Evolutionary conservation across 164 flowering plant species (phyloP), one percentile per base, ranked within the genome.

Genomic region (Protea cynaroides): DNA sequence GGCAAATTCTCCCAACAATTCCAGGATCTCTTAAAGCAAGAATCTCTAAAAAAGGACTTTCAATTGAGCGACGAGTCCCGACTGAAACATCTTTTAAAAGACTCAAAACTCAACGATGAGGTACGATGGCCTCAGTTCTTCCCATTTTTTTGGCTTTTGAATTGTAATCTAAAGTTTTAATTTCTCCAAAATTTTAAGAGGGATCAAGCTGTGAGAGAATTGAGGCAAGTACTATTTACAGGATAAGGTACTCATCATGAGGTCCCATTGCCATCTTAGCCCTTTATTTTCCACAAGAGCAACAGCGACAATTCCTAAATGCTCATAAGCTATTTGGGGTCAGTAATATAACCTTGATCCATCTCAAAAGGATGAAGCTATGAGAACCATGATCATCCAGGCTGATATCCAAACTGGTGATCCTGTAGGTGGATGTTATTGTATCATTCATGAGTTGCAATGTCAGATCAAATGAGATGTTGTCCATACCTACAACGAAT

Each of bases 281-380:
- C 9, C 93, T 88, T 43, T 84, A 70, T 56, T 89, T 89, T 60
- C 93, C 93, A 57, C 84, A 81, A 53, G 72, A 84, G 29, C 71
- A 74, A 36, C 86, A 75, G 9, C 40, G 71, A 0, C 82, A 84
- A 25, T 90, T 90, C 75, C 73, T 73, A 34, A 84, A 87, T 63
- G 94, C 83, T 12, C 94, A 83, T 62, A 83, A 78, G 59, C 68
- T 85, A 25, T 89, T 89, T 51, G 96, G 96, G 1, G 88, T 87
- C n/a, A 69, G 84, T 68, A 90, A 87, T 65, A 79, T 0, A 23
- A 73, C 61, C 77, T 85, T 15, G 64, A 67, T 19, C 81, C 75
- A 0, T 29, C n/a, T 0, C 70, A 73, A 14, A 75, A 67, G 46
- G 82, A 73, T n/a, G 65, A 61, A 0, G 91, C 91, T 43, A 83